A percentile compares a stretch with the other conserved stretches of the same genome.
Evolutionary conservation across 805 yeast genomes (phyloP).

Genomic region (Wickerhamomyces xylosicus): DNA sequence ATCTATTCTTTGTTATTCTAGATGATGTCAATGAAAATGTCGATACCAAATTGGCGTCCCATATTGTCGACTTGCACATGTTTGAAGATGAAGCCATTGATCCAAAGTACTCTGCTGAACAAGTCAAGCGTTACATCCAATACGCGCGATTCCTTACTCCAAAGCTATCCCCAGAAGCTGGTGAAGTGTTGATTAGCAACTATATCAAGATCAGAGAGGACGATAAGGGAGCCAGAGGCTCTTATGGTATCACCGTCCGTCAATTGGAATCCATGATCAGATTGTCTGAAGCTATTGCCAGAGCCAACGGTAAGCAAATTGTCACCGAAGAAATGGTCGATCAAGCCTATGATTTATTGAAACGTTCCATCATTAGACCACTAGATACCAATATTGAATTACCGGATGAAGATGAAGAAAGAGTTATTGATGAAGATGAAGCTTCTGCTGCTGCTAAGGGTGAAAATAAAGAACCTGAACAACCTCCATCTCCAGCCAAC

Average conservation of each 20-base stretch:
- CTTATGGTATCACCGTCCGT: constrained; percentile 93
- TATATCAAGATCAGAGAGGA: constrained; percentile 82
- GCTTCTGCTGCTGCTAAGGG: constrained; percentile 8
- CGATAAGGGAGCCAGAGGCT: constrained; percentile 80
- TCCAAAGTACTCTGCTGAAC: constrained; percentile 85
- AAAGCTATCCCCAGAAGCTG: constrained; percentile 68
- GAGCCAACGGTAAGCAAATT: constrained; percentile 65
- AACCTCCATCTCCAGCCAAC: not conserved
- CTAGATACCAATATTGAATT: constrained; percentile 89
- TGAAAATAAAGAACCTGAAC: constrained; percentile 1
- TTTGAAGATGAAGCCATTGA: constrained; percentile 79
- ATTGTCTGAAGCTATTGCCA: constrained; percentile 90
- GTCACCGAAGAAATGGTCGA: constrained; percentile 83
- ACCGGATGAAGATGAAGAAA: constrained; percentile 45
- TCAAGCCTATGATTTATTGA: constrained; percentile 83
- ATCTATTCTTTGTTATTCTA: constrained; percentile 83
- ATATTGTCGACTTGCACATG: constrained; percentile 90
- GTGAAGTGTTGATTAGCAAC: constrained; percentile 62
- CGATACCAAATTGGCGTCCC: constrained; percentile 84
- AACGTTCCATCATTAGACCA: constrained; percentile 87
- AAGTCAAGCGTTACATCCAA: constrained; percentile 76
- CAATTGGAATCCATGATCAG: constrained; percentile 92
- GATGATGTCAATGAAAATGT: constrained; percentile 91
- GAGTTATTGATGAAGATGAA: constrained; percentile 29
- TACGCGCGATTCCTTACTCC: constrained; percentile 94